phyloP scores from a whole-genome alignment of 2,329 filamentous ascomycete species.

The Verticillium isaacii region DNA sequence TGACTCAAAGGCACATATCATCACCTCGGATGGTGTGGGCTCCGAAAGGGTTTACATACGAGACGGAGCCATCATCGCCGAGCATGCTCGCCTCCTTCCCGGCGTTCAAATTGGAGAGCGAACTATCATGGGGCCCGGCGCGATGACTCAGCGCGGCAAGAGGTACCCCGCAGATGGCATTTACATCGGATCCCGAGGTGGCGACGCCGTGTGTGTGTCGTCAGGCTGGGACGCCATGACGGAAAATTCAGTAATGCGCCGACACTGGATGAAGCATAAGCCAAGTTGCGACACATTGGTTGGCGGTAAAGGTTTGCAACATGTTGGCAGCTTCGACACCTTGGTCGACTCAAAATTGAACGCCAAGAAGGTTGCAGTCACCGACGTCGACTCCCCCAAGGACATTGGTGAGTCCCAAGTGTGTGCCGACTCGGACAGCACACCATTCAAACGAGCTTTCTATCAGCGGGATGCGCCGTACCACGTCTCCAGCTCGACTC shows the following conservation, averaged over 20 bases:
- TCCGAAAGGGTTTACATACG: slow-evolving; percentile 41
- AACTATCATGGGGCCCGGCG: slow-evolving; percentile 48
- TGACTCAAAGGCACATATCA: slow-evolving; percentile 47
- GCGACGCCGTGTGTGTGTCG: slow-evolving; percentile 41
- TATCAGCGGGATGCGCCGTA: slow-evolving; percentile 47
- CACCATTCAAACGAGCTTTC: slow-evolving; percentile 52
- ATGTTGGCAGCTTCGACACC: slow-evolving; percentile 20
- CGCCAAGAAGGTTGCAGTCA: not conserved
- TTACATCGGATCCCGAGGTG: slow-evolving; percentile 47
- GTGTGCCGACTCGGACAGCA: slow-evolving; percentile 15
- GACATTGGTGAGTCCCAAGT: not conserved
- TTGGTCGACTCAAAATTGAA: slow-evolving; percentile 10
- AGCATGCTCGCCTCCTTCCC: slow-evolving; percentile 47
- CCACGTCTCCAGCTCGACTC: slow-evolving; percentile 39
- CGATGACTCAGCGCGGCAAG: slow-evolving; percentile 40
- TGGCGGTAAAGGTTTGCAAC: slow-evolving; percentile 11
- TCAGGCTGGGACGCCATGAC: slow-evolving; percentile 5
- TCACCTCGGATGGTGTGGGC: slow-evolving; percentile 47
- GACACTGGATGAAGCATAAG: slow-evolving; percentile 9
- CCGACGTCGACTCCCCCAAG: slow-evolving; percentile 2
- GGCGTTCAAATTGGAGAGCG: slow-evolving; percentile 43
- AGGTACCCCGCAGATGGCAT: slow-evolving; percentile 38
- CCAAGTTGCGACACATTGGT: slow-evolving; percentile 10
- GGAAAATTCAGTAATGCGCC: slow-evolving; percentile 7
- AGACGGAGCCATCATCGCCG: slow-evolving; percentile 50